Evolutionary conservation across 768 basidiomycete genomes (phyloP), one percentile per base, ranked within the genome.

Genomic region (Amanita thiersii): DNA sequence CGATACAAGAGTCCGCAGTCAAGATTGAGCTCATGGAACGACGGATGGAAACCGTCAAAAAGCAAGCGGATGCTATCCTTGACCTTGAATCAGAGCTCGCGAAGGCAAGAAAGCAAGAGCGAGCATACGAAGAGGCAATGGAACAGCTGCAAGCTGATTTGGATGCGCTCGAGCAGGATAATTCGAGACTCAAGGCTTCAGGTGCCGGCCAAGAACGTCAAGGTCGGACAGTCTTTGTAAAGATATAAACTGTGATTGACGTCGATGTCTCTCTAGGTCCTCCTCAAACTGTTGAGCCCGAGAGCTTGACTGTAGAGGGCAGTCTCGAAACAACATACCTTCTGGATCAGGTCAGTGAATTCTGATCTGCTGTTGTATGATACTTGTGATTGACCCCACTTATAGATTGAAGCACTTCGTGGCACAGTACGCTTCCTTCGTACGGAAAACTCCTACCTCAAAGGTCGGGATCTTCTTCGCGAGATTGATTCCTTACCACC

Each of bases 11-110:
- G 55, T 70, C 81, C 3, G 66, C 69, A 2, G 92, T 97, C 42
- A 97, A 93, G 69, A 90, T 97, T 43, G 90, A 97, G 57, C 72
- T 93, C 10, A 86, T 98, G 78, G 92, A 96, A 56, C 79, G 92
- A 34, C 77, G 91, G 23, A 81, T 92, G 71, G 93, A 98, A 56
- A 75, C 80, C 1, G 82, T 81, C 47, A 93, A 90, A 72, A 89
- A 85, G 58, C 89, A 94, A 62, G 81, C 83, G 3, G 94, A 97
- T 43, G 65, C 73, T 5, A 85, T 97, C 39, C 59, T 68, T 10
- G 85, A 89, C 46, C 75, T 98, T 14, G 92, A 97, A 63, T 62
- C 56, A 23, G 84, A 93, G 52, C 66, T 97, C 1, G 62, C 70
- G 20, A 91, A 91, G 57, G 77, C 81, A 3, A 77, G 79, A 60